Percentiles rank a stretch among this genome's conserved stretches.
These are phyloP conservation scores for Crotalaria pallida DNA, from an alignment of 306 rosid species.

Conservation along the genomic window DNA sequence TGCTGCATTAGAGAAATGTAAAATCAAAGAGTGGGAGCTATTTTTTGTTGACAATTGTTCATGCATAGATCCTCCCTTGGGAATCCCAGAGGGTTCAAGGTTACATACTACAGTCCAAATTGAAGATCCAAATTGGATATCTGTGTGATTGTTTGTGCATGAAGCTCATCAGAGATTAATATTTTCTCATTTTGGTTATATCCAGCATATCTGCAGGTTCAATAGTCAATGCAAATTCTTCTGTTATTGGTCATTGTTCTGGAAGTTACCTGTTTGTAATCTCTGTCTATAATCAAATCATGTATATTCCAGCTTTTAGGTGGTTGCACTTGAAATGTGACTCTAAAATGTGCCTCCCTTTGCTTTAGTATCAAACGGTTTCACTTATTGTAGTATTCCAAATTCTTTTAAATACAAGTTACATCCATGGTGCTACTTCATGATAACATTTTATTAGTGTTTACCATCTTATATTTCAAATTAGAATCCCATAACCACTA, in stretches of 20 bases:
- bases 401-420: too few species aligned
- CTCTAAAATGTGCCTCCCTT: background rate
- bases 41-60: constrained; percentile 57
- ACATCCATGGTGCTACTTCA: background rate
- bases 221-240: background rate
- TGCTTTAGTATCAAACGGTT: background rate
- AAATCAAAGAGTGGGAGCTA: constrained; percentile 73
- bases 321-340: background rate
- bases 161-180: background rate
- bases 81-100: constrained; percentile 67
- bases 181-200: background rate
- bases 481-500: too few species aligned
- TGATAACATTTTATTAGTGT: background rate
- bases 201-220: background rate
- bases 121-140: constrained; percentile 26
- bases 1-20: constrained; percentile 62
- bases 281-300: background rate
- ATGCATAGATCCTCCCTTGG: constrained; percentile 56
- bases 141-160: constrained; percentile 1
- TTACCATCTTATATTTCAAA: too few species aligned
- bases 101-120: constrained; percentile 38
- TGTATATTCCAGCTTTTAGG: background rate
- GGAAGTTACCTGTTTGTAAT: background rate
- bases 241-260: background rate
- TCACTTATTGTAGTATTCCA: background rate